Conservation (phyloP, 139 green algal genomes). For the Choricystis sp. region DNA sequence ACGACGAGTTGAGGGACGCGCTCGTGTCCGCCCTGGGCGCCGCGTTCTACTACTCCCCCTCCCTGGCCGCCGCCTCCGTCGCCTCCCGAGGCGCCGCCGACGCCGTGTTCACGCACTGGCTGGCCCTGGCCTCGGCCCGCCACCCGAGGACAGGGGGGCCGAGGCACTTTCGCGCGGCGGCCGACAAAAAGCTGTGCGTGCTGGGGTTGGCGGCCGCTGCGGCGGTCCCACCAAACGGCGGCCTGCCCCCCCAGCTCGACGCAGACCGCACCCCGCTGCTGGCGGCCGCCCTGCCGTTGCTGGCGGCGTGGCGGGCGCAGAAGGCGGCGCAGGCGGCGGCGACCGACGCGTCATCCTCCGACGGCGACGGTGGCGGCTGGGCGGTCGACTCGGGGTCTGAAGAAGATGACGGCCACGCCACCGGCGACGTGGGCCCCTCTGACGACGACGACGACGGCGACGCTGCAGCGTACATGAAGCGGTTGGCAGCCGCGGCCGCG, state of each 20-base stretch:
- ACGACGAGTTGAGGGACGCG: not conserved
- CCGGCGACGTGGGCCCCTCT: not conserved
- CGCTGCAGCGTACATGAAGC: not conserved
- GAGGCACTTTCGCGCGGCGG: not conserved
- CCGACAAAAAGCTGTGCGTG: not conserved
- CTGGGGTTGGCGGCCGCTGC: not conserved
- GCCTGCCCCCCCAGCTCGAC: not conserved
- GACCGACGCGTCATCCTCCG: too few relatives aligned
- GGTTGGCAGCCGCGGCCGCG: not conserved
- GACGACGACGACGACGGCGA: not conserved
- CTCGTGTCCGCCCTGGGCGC: not conserved
- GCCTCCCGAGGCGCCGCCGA: too few relatives aligned
- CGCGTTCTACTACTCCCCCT: not conserved
- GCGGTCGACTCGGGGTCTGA: not conserved
- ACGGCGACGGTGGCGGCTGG: not conserved
- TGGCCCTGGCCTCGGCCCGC: not conserved
- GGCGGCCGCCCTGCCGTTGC: not conserved
- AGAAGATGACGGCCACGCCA: not conserved
- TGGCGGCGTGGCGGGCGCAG: not conserved
- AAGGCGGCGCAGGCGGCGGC: too few relatives aligned
- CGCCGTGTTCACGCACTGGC: not conserved
- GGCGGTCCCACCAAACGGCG: too few relatives aligned
- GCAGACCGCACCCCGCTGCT: not conserved
- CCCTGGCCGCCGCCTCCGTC: not conserved
- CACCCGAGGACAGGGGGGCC: not conserved